Percentiles rank a stretch among this genome's conserved stretches.
These are phyloP conservation scores for Penicillium frequentans DNA, from an alignment of 2,329 filamentous ascomycete genomes.

Conservation along the genomic window DNA sequence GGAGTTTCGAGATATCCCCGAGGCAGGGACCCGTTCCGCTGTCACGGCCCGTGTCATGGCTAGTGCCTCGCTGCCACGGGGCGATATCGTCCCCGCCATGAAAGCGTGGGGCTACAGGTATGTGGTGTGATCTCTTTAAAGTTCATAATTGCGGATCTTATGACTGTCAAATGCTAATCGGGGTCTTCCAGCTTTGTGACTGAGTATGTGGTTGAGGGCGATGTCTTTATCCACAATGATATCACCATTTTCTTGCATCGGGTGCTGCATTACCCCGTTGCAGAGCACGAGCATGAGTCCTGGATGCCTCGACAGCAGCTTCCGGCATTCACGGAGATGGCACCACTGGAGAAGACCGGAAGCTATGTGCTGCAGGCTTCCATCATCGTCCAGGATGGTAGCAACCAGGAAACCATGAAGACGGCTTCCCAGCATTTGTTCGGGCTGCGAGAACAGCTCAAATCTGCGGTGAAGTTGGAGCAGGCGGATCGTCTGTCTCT, in stretches of 20 bases:
- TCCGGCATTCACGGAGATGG: constrained; percentile 47
- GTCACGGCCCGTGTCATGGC: constrained; percentile 55
- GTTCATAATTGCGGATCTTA: constrained; percentile 6
- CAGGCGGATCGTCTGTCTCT: constrained; percentile 59
- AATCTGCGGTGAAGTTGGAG: constrained; percentile 55
- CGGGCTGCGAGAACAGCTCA: constrained; percentile 56
- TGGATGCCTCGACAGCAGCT: constrained; percentile 37
- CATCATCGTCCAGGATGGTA: constrained; percentile 57
- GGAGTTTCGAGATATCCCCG: constrained; percentile 52
- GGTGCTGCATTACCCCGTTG: constrained; percentile 49
- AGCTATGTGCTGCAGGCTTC: constrained; percentile 60
- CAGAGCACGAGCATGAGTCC: constrained; percentile 24
- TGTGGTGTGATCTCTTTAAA: constrained; percentile 22
- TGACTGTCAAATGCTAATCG: constrained; percentile 11
- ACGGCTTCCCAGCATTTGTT: constrained; percentile 56
- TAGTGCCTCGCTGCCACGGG: constrained; percentile 49
- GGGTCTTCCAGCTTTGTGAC: constrained; percentile 51
- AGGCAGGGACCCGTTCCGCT: constrained; percentile 53
- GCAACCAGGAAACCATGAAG: constrained; percentile 55
- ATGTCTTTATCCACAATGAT: constrained; percentile 59
- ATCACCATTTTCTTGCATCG: constrained; percentile 59
- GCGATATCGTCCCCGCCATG: constrained; percentile 53
- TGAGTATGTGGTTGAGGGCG: constrained; percentile 58
- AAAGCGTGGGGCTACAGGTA: constrained; percentile 55
- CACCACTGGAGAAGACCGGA: constrained; percentile 56